Conservation (phyloP, 495 filamentous ascomycete species). For the Emericellopsis terricola region DNA sequence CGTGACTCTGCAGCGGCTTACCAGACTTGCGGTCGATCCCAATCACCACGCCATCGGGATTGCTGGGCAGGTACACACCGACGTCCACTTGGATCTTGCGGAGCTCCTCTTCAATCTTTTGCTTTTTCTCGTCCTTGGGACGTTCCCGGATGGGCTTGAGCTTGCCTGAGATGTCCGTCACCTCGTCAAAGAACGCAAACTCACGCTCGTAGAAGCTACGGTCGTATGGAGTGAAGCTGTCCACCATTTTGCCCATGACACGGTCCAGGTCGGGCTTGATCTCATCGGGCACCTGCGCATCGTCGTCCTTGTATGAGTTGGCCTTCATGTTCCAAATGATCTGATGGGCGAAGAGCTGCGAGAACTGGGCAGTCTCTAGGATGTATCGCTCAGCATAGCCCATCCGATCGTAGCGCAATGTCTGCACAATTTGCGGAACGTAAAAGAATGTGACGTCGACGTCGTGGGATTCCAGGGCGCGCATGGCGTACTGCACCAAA, state of each 20-base stretch:
- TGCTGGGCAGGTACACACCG: slow-evolving; percentile 91
- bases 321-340: slow-evolving; percentile 99
- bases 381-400: slow-evolving; percentile 96
- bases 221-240: slow-evolving; percentile 64
- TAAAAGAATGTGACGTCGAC: slow-evolving; percentile 98
- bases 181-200: slow-evolving; percentile 94
- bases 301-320: slow-evolving; percentile 94
- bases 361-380: slow-evolving; percentile 85
- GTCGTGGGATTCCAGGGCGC: slow-evolving; percentile 78
- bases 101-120: slow-evolving; percentile 97
- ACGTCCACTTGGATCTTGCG: slow-evolving; percentile 93
- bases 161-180: slow-evolving; percentile 88
- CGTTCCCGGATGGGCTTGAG: slow-evolving; percentile 84
- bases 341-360: slow-evolving; percentile 93
- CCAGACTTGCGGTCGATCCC: slow-evolving; percentile 96
- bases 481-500: slow-evolving; percentile 94
- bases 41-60: slow-evolving; percentile 90
- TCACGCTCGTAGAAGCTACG: slow-evolving; percentile 82
- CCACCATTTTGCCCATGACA: slow-evolving; percentile 67
- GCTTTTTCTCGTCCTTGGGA: slow-evolving; percentile 91
- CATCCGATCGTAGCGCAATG: slow-evolving; percentile 82
- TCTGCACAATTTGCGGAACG: slow-evolving; percentile 93
- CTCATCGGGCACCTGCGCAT: slow-evolving; percentile 71
- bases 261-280: slow-evolving; percentile 87
- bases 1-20: slow-evolving; percentile 91